Evolutionary conservation across 768 basidiomycete genomes (phyloP), one percentile per base, ranked within the genome.

Genomic region (Boletus subparvulus): DNA sequence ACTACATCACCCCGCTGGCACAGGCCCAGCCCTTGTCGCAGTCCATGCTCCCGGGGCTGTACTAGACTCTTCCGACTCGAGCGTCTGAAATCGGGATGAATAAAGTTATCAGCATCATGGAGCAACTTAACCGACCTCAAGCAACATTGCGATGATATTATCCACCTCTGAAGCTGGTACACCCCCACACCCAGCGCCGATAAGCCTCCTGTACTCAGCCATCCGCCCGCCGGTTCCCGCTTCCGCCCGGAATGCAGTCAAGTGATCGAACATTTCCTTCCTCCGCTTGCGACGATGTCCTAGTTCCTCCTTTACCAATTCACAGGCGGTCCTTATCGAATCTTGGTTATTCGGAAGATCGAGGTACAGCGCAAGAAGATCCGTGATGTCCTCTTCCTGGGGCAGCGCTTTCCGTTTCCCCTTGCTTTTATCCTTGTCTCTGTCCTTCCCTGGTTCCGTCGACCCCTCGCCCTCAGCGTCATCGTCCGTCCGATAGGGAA

Each of bases 151-250:
- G 57, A 97, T 78, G 6, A 94, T 87, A 57, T 83, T 83, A 65
- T 98, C 95, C 37, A 98, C 90, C 59, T 98, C 94, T n/a, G 84
- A 78, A 2, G 89, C 84, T 3, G 88, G 83, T 32, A 94, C 82
- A 0, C 92, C 90, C 24, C 93, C 93, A 74, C 92, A 96, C 0
- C 92, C 94, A 16, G 92, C 87, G 33, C 89, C 88, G 64, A 99
- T 94, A 50, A 99, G 72, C 59, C 87, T 79, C 63, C 94, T 78
- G 70, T 98, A 99, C 61, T 95, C 90, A 6, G 82, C 79, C 86
- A 98, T 95, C 59, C 87, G 80, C 40, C 90, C 92, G 32, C 88
- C 86, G 1, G 94, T 97, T 6, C 95, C 95, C 1, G 90, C 87
- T 72, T 95, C 92, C 19, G 92, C 88, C 69, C 94, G 90, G 73